Evolutionary conservation across 2,329 filamentous ascomycete species (phyloP), one percentile per base, ranked within the genome.

Genomic region (Cryphonectria radicalis): DNA sequence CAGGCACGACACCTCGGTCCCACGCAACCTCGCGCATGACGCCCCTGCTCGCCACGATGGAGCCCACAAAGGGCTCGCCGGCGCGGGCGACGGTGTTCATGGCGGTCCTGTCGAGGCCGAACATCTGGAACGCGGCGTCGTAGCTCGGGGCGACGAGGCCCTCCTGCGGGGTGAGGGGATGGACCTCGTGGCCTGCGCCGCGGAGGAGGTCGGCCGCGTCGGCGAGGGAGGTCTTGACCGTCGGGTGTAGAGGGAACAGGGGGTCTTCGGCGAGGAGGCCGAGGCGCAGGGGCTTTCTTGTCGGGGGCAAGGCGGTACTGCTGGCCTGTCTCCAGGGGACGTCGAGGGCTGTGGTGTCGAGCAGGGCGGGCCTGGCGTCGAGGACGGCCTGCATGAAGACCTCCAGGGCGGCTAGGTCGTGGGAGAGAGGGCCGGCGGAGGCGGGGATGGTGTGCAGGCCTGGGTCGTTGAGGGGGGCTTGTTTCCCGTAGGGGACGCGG

Each of bases 201-300:
- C 53, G 53, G 2, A 73, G 67, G 7, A 66, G 19, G 37, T 37
- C 50, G 17, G 40, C 68, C 3, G 65, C 69, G 4, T 63, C 40
- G 11, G 64, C 57, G 13, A 72, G 32, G 4, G 67, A 57, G 13
- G 60, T 62, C 50, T 62, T 69, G 7, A 74, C 70, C 2, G 72
- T 67, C 8, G 71, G 73, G 25, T 75, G 72, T 3, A 72, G 50
- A 4, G 71, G 73, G 43, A 73, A 73, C 1, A 73, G 37, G 0
- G 73, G 71, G 32, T 75, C 74, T 46, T 73, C 73, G 5, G 71
- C 67, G 6, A 75, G 53, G 11, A 75, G 59, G 4, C 74, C 74
- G 35, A 75, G 62, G 7, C 71, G 68, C 17, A 74, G 67, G 4
- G 68, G 68, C 14, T 73, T 66, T 53, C 50, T 69, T 0, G 55